A percentile compares a stretch with the other conserved stretches of the same genome.
Evolutionary conservation across 2,329 filamentous ascomycete species (phyloP).

Genomic region (Paraconiothyrium sp.): DNA sequence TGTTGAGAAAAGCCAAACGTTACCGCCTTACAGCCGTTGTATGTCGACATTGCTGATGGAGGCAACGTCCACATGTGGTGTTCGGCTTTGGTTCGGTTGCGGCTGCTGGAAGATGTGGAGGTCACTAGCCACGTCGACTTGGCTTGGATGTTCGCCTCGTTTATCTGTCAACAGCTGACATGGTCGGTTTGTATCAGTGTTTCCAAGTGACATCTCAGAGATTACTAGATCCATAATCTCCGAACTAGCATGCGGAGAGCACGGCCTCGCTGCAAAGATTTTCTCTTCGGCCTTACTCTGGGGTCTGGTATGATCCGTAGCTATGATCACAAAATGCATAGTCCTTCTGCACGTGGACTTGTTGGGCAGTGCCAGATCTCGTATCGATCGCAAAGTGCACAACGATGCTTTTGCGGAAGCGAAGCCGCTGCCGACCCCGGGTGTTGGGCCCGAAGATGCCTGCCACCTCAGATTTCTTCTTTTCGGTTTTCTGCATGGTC

Average conservation of each 20-base stretch:
- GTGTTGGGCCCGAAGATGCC: conserved; percentile 23
- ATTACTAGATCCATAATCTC: not conserved
- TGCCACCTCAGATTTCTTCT: conserved; percentile 19
- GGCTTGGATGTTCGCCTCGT: not conserved
- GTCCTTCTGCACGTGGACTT: conserved; percentile 9
- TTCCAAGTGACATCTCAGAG: too few species aligned
- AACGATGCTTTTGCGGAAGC: conserved; percentile 44
- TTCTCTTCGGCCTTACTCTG: not conserved
- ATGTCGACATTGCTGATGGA: conserved; percentile 12
- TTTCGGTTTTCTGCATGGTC: conserved; percentile 17
- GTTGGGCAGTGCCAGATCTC: conserved; percentile 11
- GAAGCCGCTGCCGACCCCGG: conserved; percentile 33
- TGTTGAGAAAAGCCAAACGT: not conserved
- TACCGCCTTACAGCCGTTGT: not conserved
- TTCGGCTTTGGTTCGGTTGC: conserved; percentile 15
- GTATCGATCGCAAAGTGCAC: conserved; percentile 16
- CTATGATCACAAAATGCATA: not conserved
- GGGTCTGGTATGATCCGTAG: not conserved
- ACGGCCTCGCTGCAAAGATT: not conserved
- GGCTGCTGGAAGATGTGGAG: conserved; percentile 27
- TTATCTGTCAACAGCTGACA: not conserved
- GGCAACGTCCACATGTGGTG: conserved; percentile 10
- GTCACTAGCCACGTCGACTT: conserved; percentile 16
- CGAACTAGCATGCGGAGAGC: not conserved
- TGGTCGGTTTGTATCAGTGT: not conserved